A percentile compares a stretch with the other conserved stretches of the same genome.
Conservation (phyloP, 75 land plant species). For the Sequoiadendron giganteum region DNA sequence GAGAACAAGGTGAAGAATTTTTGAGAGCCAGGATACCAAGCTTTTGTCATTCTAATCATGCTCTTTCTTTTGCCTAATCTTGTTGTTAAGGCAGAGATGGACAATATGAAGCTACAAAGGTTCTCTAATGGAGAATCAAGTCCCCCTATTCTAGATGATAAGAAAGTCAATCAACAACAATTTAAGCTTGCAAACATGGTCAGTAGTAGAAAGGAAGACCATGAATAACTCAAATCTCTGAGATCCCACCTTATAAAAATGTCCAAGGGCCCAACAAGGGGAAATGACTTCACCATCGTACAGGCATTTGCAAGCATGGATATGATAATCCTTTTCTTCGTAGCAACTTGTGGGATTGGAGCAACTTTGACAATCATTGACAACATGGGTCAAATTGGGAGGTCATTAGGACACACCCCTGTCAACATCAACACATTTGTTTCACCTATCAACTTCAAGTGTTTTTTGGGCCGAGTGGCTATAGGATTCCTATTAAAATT, state of each 20-base stretch:
- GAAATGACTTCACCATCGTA: conserved; percentile 53
- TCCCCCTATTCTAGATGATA: background rate
- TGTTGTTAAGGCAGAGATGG: conserved; percentile 36
- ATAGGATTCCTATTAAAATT: conserved; percentile 54
- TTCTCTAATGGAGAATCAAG: background rate
- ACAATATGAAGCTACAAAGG: background rate
- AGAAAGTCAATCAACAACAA: background rate
- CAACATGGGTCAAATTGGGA: conserved; percentile 49
- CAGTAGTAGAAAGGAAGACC: background rate
- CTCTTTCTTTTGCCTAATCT: conserved; percentile 42
- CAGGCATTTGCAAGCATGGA: conserved; percentile 59
- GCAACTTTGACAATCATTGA: conserved; percentile 46
- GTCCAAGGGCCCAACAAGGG: conserved; percentile 35
- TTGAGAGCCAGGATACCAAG: conserved; percentile 9
- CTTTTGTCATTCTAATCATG: conserved; percentile 28
- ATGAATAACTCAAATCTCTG: background rate
- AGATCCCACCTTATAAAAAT: conserved; percentile 15
- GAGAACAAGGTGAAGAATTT: conserved; percentile 17
- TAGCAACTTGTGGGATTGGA: conserved; percentile 46
- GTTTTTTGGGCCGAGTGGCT: conserved; percentile 45
- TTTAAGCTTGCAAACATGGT: background rate
- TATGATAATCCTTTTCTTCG: conserved; percentile 16
- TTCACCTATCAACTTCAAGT: conserved; percentile 63
- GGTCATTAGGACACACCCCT: conserved; percentile 46
- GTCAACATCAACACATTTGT: conserved; percentile 41